Evolutionary conservation across 371 early-diverging fungal genomes (phyloP).

Genomic region (Syncephalis plumigaleata): DNA sequence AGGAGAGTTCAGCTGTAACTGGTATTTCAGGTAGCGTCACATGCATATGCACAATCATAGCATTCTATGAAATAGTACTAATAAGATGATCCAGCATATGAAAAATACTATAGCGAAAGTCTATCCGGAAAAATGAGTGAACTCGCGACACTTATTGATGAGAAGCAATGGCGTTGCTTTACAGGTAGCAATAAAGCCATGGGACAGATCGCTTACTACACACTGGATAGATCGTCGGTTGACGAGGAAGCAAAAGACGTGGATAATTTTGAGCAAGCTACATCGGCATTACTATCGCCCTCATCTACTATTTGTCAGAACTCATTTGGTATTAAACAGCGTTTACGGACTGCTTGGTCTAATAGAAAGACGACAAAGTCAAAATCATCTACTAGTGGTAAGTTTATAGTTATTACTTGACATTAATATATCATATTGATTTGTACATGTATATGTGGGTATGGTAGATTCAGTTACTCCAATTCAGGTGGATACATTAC

Average conservation of each 20-base stretch:
- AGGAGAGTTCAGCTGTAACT: slow-evolving; percentile 9
- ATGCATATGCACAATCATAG: slow-evolving; percentile 8
- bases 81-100: slow-evolving; percentile 4
- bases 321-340: not conserved
- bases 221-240: not conserved
- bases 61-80: slow-evolving; percentile 1
- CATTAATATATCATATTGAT: too few species aligned
- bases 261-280: not conserved
- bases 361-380: slow-evolving; percentile 2
- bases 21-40: slow-evolving; percentile 6
- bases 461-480: too few species aligned
- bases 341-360: slow-evolving; percentile 7
- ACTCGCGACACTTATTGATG: slow-evolving; percentile 22
- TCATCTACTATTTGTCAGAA: not conserved
- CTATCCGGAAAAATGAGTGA: slow-evolving; percentile 20
- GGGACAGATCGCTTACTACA: slow-evolving; percentile 1
- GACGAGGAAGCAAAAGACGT: not conserved
- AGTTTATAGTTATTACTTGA: not conserved
- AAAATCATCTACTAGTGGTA: not conserved
- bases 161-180: slow-evolving; percentile 20
- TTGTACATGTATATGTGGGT: too few species aligned
- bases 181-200: slow-evolving; percentile 6
- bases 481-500: too few species aligned
- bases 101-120: slow-evolving; percentile 25
- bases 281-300: not conserved